Evolutionary conservation across 2,329 filamentous ascomycete genomes (phyloP), one percentile per base, ranked within the genome.

Genomic region (Penicillium sp.): DNA sequence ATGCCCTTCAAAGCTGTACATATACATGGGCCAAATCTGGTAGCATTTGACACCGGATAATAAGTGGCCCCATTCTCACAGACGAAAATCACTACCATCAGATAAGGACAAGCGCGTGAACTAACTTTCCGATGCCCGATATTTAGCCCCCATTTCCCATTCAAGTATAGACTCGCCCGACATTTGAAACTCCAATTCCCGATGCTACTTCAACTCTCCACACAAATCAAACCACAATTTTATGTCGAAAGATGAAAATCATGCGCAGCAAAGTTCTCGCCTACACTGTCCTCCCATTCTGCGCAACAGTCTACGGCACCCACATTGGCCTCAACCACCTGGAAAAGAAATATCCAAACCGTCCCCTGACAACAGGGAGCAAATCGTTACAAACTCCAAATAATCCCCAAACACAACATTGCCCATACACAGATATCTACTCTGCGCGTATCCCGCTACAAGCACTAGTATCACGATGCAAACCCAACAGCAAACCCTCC

Each of bases 401-500:
- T 3, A 50, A 49, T 8, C 54, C 61, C n/a, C 13, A 24, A 5
- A 65, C 55, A 2, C 68, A 69, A 43, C 62, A 56, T 45, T 64
- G 60, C 49, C 56, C 67, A 14, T 63, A 68, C n/a, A 53, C 65
- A 22, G 67, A 72, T 19, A 56, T 69, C 49, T 72, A 65, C 50
- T 51, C 65, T 1, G 65, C 68, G 8, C 60, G 58, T 1, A 58
- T 70, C 6, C 67, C 63, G 0, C 44, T 70, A 1, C 21, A 39
- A 27, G 53, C 59, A 16, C 59, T 71, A 0, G 35, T 62, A 44
- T 37, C 53, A 14, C 56, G 53, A 10, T 6, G 52, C 56, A 8
- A 58, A 27, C 35, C 9, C 35, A n/a, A 14, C 35, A 2, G 35
- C 19, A 11, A 42, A 31, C 10, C 42, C 21, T 51, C 29, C 52